phyloP scores from a whole-genome alignment of 1,284 basidiomycete species.

The Fistulina hepatica region DNA sequence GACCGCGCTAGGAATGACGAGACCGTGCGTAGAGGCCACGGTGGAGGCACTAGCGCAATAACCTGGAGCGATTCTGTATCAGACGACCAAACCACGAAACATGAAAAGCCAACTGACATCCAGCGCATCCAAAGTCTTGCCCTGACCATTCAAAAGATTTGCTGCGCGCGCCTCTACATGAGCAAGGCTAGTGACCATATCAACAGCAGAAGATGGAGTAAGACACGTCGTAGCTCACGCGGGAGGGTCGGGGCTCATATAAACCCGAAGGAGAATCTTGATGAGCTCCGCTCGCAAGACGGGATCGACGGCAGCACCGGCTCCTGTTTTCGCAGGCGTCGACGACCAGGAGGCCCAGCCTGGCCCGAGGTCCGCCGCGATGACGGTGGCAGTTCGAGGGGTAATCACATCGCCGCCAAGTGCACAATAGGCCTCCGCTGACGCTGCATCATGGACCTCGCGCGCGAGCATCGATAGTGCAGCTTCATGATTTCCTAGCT shows the following conservation, averaged over 20 bases:
- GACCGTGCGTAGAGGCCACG: constrained; percentile 65
- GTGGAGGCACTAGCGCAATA: constrained; percentile 55
- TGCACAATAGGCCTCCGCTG: constrained; percentile 76
- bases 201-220: background rate
- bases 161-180: constrained; percentile 45
- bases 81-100: constrained; percentile 6
- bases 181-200: constrained; percentile 2
- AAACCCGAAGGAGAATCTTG: constrained; percentile 66
- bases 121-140: constrained; percentile 62
- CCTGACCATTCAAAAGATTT: constrained; percentile 68
- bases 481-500: constrained; percentile 56
- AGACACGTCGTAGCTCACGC: constrained; percentile 32
- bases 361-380: constrained; percentile 45
- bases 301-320: constrained; percentile 43
- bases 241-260: too few relatives aligned
- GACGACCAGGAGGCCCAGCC: constrained; percentile 34
- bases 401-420: constrained; percentile 64
- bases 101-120: constrained; percentile 42
- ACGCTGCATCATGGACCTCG: constrained; percentile 58
- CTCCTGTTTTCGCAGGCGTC: too few relatives aligned
- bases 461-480: constrained; percentile 63
- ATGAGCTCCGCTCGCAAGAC: constrained; percentile 48
- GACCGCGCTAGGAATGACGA: constrained; percentile 72
- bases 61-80: constrained; percentile 36
- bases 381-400: constrained; percentile 41